Percentiles rank a stretch among this genome's conserved stretches.
phyloP scores from a whole-genome alignment of 495 filamentous ascomycete genomes.

The Neurospora tetrasperma region DNA sequence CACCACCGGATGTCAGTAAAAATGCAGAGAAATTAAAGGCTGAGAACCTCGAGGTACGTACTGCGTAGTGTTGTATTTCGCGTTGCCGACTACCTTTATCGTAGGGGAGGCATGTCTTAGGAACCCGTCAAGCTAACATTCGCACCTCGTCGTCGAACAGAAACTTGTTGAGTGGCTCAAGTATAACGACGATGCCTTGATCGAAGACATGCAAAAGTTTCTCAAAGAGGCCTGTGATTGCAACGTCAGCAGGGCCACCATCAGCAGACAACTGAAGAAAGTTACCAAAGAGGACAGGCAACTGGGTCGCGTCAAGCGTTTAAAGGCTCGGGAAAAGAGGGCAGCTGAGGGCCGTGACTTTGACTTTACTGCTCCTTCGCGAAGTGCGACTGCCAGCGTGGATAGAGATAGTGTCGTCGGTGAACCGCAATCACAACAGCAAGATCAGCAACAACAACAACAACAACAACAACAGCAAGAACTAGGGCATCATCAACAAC shows the following conservation, averaged over 20 bases:
- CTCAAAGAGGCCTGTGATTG: conserved; percentile 13
- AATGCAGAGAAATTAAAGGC: conserved; percentile 23
- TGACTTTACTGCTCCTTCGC: neutral
- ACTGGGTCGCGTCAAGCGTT: neutral
- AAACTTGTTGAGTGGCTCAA: conserved; percentile 21
- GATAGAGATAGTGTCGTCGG: neutral
- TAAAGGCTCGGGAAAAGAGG: neutral
- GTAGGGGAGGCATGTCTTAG: too few relatives aligned
- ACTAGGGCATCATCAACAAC: neutral
- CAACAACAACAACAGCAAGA: neutral
- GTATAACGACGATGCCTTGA: conserved; percentile 16
- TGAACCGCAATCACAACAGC: conserved; percentile 1
- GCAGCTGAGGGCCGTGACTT: neutral
- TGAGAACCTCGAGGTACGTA: conserved; percentile 16
- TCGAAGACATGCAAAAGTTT: conserved; percentile 22
- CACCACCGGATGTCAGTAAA: conserved; percentile 18
- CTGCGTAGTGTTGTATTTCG: neutral
- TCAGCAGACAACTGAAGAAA: conserved; percentile 9
- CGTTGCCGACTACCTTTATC: neutral
- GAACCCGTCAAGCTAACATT: neutral
- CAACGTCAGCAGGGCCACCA: conserved; percentile 15
- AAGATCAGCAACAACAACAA: conserved; percentile 1
- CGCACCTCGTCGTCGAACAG: conserved; percentile 2
- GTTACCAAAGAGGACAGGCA: conserved; percentile 3
- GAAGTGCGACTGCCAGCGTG: conserved; percentile 7